Conservation (phyloP, 805 yeast species). For the Vanderwaltozyma tropicalis region DNA sequence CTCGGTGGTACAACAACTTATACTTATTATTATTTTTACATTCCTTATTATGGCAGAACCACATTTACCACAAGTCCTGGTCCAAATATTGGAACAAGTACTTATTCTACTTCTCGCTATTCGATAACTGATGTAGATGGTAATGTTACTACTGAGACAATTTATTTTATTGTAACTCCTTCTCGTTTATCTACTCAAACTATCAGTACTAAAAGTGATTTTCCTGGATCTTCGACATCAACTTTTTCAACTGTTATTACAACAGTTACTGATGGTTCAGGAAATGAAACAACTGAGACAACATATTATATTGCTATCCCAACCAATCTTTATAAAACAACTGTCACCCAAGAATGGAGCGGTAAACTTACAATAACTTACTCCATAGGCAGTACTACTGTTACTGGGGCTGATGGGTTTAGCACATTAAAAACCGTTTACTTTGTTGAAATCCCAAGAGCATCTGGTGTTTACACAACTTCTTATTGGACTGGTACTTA, state of each 20-base stretch:
- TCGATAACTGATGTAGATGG: conserved; percentile 8
- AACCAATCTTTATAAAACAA: background rate
- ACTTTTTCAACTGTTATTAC: background rate
- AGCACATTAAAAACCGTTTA: conserved; percentile 4
- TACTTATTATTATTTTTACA: background rate
- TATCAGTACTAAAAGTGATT: background rate
- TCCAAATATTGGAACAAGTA: background rate
- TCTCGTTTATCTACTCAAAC: background rate
- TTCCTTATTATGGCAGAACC: background rate
- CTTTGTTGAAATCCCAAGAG: conserved; percentile 5
- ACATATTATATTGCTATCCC: conserved; percentile 1
- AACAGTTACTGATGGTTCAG: background rate
- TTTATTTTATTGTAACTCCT: conserved; percentile 8
- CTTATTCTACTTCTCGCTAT: conserved; percentile 1
- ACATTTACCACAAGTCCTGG: background rate
- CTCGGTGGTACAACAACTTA: background rate
- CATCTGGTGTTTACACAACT: background rate
- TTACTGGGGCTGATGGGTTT: conserved; percentile 2
- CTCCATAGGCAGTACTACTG: background rate
- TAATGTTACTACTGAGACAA: conserved; percentile 6
- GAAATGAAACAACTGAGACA: conserved; percentile 1
- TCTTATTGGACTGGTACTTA: conserved; percentile 1
- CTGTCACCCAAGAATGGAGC: background rate
- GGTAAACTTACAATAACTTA: background rate
- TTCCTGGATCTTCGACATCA: background rate